Evolutionary conservation across 441 rosid genomes (phyloP), one percentile per base, ranked within the genome.

Genomic region (Gossypium gossypioides): DNA sequence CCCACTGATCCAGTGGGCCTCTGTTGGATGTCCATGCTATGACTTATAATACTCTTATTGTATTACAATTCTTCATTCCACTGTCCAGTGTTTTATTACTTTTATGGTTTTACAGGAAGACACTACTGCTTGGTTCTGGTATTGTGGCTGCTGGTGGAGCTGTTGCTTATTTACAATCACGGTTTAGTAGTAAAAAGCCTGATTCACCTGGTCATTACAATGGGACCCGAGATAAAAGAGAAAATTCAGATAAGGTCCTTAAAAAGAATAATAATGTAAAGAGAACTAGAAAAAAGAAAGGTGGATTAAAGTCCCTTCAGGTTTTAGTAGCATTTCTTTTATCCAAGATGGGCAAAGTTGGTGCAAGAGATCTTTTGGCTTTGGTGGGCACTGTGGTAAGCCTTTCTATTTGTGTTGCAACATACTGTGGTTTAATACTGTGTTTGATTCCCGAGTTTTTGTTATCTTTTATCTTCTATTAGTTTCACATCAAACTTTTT

Each of bases 81-180:
- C 6, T 44, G 66, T 59, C 19, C 46, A 10, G 48, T 46, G 13
- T 72, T 59, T n/a, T 48, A 10, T 27, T 42, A 9, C 55, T 73
- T 58, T 10, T 6, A 25, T 1, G 18, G 32, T 76, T 58, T 62
- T 44, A 13, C 87, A 96, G 99, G 88, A 96, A 90, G 84, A 74
- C 86, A 69, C 82, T 91, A 73, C 79, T 96, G 74, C 83, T 96
- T 77, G 92, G 97, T 44, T 79, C 95, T 62, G 96, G 99, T 73
- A 76, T 91, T 69, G 76, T 91, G 67, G 94, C 86, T 74, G 97
- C 91, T 56, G 96, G 97, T 72, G 97, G 97, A 73, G 85, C 98
- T 59, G 89, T 96, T 78, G 89, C 88, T 32, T 90, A 87, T 75
- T 27, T 87, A 76, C 88, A 88, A 59, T 91, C 96, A 29, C 83